Evolutionary conservation across 2,329 filamentous ascomycete genomes (phyloP).

Genomic region (Ophiostoma australiae): DNA sequence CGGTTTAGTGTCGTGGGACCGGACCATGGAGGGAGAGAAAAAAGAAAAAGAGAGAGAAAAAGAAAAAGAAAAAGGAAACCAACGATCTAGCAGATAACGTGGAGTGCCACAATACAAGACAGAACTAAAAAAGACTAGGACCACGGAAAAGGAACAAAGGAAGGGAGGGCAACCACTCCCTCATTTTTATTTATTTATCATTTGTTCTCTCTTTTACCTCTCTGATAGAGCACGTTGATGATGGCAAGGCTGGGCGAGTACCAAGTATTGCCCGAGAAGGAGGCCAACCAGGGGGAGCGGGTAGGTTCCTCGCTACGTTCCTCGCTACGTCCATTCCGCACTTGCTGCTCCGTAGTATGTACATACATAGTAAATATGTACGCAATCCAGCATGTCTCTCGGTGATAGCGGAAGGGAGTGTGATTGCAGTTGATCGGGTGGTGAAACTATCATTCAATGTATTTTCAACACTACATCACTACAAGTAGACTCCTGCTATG

Average conservation of each 20-base stretch:
- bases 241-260: not conserved
- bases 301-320: not conserved
- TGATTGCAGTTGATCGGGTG: too few species aligned
- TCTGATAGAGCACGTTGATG: too few species aligned
- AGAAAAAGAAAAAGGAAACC: too few species aligned
- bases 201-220: too few species aligned
- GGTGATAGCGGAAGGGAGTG: not conserved
- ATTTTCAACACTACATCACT: too few species aligned
- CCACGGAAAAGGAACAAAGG: not conserved
- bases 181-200: too few species aligned
- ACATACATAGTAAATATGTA: too few species aligned
- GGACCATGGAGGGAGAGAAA: not conserved
- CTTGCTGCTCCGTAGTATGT: not conserved
- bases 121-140: too few species aligned
- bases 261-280: not conserved
- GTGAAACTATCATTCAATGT: too few species aligned
- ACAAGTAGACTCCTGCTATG: too few species aligned
- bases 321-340: not conserved
- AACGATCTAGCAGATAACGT: not conserved
- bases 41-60: not conserved
- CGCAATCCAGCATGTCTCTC: not conserved
- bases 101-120: not conserved
- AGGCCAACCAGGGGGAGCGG: slow-evolving; percentile 11
- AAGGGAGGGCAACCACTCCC: not conserved
- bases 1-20: too few species aligned